Base-by-base conservation (phyloP, 768 basidiomycete genomes). In the Tephrocybe sp. region DNA sequence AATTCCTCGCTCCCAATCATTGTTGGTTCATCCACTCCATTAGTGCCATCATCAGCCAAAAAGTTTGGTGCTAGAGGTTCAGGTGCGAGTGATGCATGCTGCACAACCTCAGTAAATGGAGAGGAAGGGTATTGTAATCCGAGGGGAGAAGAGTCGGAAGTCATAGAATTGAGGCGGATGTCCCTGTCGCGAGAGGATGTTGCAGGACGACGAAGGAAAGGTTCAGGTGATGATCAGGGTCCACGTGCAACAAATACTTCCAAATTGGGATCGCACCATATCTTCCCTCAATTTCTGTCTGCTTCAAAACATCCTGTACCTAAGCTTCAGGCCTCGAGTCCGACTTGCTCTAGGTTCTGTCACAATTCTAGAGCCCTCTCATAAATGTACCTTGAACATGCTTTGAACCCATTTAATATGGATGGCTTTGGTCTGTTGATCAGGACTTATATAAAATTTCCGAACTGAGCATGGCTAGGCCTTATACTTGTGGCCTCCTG, bases 151-250 rank as follows among this genome's bases (percentile, higher is more conserved):
- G 44, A 37, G 41, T 50, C 54, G 43, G 53, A 40, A 47, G 37
- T 64, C 63, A 64, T 64, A 54, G 55, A 61, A 64, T 64, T 36
- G 63, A 59, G 51, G 57, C 52, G 41, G 41, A 27, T 22, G 44
- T 26, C 6, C 3, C n/a, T n/a, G n/a, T n/a, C 22, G 31, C 31
- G n/a, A 39, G 18, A 36, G 11, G 16, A 27, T 18, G 43, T 31
- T 16, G 22, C 42, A 44, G 13, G 25, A 46, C 22, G 18, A 19
- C 24, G 19, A 27, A 34, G 21, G n/a, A n/a, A 40, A n/a, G 27
- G 32, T 26, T 44, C 44, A 52, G 45, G 26, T 12, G 37, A 45
- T 32, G 26, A 22, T 43, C 41, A 49, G 40, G n/a, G 21, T 31
- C 15, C 44, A 34, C 5, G 11, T 31, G 21, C 28, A 3, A 47